Base-by-base conservation (phyloP, 257 asterid genomes). In the Salvia hispanica region DNA sequence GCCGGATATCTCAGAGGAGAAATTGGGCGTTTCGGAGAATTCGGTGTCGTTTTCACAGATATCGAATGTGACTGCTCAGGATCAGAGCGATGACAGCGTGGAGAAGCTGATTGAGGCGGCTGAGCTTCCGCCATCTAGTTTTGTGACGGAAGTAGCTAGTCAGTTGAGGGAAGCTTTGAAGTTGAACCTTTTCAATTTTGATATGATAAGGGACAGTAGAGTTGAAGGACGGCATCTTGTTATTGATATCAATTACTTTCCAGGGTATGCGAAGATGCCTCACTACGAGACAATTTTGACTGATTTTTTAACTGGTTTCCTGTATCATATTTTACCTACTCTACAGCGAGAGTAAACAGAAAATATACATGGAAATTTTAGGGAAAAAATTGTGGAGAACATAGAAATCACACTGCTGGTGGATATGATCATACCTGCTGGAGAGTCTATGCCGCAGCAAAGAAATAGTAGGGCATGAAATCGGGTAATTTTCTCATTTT, bases 171-270 rank as follows among this genome's bases (percentile, higher is more conserved):
- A 69, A 74, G 94, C 77, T 51, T 58, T 91, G 80, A 74, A 76
- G 37, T 79, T 91, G 85, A 80, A 83, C 75, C 95, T 88, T 16
- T 88, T 89, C 69, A 88, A 89, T 81, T 89, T 89, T 53, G 98
- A 91, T 77, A 78, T 91, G 88, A 88, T 91, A 42, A 82, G 87
- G 72, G 95, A 85, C 37, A 70, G 71, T 69, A 70, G 78, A 47
- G 76, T 15, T 40, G 82, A 66, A 31, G 87, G 81, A 28, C 67
- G 88, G 11, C 89, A 82, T 80, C 90, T 87, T 28, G 80, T 89
- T 11, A 87, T 91, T 25, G 98, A 91, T 79, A 89, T 91, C 34
- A 89, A 91, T 72, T 89, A 86, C 86, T 87, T 91, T 62, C 98
- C 98, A 0, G 96, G 96, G 14, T 91, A 82, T 64, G 93, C 88